Evolutionary conservation across 441 rosid genomes (phyloP).

Genomic region (Kokia cookei): DNA sequence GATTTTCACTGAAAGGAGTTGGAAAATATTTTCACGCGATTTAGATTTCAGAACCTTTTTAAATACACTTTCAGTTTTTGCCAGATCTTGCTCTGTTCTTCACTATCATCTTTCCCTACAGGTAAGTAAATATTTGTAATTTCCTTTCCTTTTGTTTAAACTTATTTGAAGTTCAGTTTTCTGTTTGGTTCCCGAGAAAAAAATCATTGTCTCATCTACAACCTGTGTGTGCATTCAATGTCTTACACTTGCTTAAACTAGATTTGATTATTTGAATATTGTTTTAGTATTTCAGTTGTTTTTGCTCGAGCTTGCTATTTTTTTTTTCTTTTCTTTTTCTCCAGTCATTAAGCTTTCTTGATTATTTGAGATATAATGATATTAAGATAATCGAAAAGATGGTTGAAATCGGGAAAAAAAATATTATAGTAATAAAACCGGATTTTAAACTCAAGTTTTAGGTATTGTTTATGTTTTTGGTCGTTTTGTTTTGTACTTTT

Average conservation of each 20-base stretch:
- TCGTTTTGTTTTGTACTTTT: constrained; percentile 7
- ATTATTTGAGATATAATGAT: neutral
- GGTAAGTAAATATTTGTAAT: neutral
- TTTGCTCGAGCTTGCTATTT: neutral
- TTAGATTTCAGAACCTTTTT: neutral
- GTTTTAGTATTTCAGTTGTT: neutral
- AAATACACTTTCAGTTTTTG: neutral
- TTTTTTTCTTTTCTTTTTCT: constrained; percentile 2
- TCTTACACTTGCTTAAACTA: neutral
- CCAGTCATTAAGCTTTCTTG: neutral
- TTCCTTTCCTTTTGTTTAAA: neutral
- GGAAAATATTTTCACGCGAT: neutral
- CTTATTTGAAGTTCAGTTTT: neutral
- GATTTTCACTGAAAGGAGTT: neutral
- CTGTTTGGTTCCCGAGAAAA: neutral
- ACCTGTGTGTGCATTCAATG: neutral
- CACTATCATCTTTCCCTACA: neutral
- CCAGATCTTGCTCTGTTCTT: neutral
- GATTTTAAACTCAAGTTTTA: constrained; percentile 4
- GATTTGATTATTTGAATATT: neutral
- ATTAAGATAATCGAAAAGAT: neutral
- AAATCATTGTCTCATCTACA: neutral
- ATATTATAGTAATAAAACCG: neutral
- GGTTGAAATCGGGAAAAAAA: neutral
- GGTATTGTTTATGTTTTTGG: constrained; percentile 5